Evolutionary conservation across 176 grass and related monocot genomes (phyloP), one percentile per base, ranked within the genome.

Genomic region (Cenchrus purpureus): DNA sequence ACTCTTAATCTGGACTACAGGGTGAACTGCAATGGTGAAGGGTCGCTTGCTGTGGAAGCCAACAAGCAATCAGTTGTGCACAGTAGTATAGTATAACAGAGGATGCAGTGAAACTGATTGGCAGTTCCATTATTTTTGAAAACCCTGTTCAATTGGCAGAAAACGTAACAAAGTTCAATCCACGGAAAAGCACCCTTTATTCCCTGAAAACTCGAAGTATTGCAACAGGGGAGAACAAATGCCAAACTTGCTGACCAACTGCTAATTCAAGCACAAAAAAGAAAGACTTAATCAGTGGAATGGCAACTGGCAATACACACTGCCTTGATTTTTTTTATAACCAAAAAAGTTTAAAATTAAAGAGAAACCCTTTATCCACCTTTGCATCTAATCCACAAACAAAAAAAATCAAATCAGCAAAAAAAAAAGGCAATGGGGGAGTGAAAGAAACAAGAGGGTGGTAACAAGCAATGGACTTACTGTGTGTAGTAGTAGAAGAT

Each of bases 401-500:
- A 11, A 12, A 11, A 55, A 5, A 28, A 28, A 19, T 60, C 43
- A 9, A 14, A 66, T 22, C 4, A 65, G 5, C n/a, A n/a, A 57
- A 16, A n/a, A 34, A 57, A 16, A 15, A 34, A 68, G 6, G 6
- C 45, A 34, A 49, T 25, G n/a, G 9, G 59, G 0, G 5, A 16
- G 17, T 14, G 16, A 31, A 34, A 65, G 0, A 2, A 64, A 44
- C 1, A 34, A 17, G 7, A 50, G 20, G 14, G 14, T 51, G 22
- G 53, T 72, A 42, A 42, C 49, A 0, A 31, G n/a, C n/a, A n/a
- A n/a, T n/a, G 7, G 71, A 82, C 94, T 97, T 84, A 97, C 92
- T 94, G 92, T 1, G 94, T 97, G 79, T 97, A 97, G 75, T 92
- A 97, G 86, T 86, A 97, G 77, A 97, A 94, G 78, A 97, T 94